These are phyloP conservation scores for Dunaliella sp. DNA, from an alignment of 139 green algal genomes.

Conservation along the genomic window DNA sequence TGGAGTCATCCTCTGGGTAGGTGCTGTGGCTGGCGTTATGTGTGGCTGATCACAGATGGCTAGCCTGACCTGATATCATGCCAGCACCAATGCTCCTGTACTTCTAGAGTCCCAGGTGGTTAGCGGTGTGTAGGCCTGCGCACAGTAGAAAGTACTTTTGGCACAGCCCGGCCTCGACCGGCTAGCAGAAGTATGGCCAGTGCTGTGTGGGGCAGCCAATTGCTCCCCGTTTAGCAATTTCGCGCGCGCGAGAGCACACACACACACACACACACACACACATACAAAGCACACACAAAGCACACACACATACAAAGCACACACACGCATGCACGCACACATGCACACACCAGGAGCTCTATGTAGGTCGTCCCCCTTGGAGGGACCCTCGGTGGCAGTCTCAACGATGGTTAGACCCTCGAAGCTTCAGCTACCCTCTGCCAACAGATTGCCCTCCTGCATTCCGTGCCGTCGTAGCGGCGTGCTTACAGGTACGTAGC, in stretches of 20 bases:
- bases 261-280: not conserved
- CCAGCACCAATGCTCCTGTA: too few species aligned
- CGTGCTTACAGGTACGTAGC: not conserved
- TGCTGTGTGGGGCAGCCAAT: not conserved
- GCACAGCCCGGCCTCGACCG: not conserved
- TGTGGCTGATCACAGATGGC: not conserved
- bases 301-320: too few species aligned
- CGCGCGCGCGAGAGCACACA: not conserved
- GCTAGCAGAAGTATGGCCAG: not conserved
- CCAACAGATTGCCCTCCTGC: not conserved
- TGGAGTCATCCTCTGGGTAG: constrained; percentile 14
- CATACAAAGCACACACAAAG: too few species aligned
- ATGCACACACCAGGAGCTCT: constrained; percentile 4
- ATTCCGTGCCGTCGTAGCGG: not conserved
- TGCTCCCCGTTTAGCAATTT: not conserved
- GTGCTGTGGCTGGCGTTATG: not conserved
- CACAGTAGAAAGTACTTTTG: not conserved
- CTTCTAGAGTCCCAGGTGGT: too few species aligned
- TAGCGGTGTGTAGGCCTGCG: not conserved
- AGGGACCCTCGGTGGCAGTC: not conserved
- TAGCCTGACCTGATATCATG: not conserved
- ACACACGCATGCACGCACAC: not conserved
- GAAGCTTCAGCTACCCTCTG: not conserved
- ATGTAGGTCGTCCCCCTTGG: constrained; percentile 1
- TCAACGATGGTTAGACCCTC: not conserved